Percentiles rank a stretch among this genome's conserved stretches.
phyloP scores from a whole-genome alignment of 495 filamentous ascomycete genomes.

The Aspergillus bridgeri region DNA sequence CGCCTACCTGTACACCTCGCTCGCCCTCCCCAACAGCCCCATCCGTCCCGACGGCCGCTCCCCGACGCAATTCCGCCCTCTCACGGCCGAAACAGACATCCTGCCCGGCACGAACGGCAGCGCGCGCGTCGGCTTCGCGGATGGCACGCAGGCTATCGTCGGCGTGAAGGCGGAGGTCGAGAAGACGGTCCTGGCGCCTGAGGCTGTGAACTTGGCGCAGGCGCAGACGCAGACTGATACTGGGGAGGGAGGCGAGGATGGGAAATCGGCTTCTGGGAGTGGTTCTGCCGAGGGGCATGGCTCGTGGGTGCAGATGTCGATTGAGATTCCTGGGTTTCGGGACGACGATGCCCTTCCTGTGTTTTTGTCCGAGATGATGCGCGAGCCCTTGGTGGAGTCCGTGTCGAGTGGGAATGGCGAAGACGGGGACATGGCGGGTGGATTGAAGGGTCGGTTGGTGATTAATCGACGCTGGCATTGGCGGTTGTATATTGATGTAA shows the following conservation, averaged over 20 bases:
- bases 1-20: slow-evolving; percentile 89
- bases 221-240: slow-evolving; percentile 27
- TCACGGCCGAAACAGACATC: slow-evolving; percentile 84
- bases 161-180: slow-evolving; percentile 94
- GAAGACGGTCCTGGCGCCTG: slow-evolving; percentile 46
- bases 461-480: slow-evolving; percentile 93
- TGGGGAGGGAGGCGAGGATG: slow-evolving; percentile 25
- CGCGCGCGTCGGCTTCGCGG: slow-evolving; percentile 88
- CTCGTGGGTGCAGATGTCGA: slow-evolving; percentile 75
- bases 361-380: slow-evolving; percentile 81
- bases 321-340: slow-evolving; percentile 80
- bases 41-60: slow-evolving; percentile 86
- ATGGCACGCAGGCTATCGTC: slow-evolving; percentile 92
- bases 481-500: slow-evolving; percentile 91
- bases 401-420: slow-evolving; percentile 19
- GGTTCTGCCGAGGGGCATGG: slow-evolving; percentile 42
- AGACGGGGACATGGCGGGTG: slow-evolving; percentile 48
- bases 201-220: slow-evolving; percentile 25
- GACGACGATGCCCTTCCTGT: slow-evolving; percentile 90
- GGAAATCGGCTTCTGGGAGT: slow-evolving; percentile 29
- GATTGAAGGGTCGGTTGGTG: slow-evolving; percentile 64
- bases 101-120: slow-evolving; percentile 87
- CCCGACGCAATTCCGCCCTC: slow-evolving; percentile 82
- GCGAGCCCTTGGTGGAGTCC: slow-evolving; percentile 75
- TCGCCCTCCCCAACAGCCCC: slow-evolving; percentile 66